These are phyloP conservation scores for Colletotrichum tanaceti DNA, from an alignment of 2,329 filamentous ascomycete species.

Conservation along the genomic window DNA sequence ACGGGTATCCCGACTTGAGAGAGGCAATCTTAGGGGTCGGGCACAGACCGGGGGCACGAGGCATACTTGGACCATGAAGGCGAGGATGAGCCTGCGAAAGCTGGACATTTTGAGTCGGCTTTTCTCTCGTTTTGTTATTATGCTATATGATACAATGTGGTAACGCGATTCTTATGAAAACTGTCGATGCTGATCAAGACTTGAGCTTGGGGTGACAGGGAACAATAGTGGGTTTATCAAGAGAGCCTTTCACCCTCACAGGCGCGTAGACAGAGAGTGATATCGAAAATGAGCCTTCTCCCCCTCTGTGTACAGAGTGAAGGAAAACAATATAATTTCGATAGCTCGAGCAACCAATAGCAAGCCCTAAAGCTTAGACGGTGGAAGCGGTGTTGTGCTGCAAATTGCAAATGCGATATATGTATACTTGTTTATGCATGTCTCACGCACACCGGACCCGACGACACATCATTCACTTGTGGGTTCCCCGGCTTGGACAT, in stretches of 20 bases:
- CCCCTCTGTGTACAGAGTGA: no score
- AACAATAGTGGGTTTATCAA: not conserved
- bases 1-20: not conserved
- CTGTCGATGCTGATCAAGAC: not conserved
- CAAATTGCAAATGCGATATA: not conserved
- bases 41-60: not conserved
- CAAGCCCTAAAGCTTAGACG: not conserved
- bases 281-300: no score
- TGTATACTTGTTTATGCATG: not conserved
- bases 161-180: not conserved
- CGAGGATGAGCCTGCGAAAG: slow-evolving; percentile 53
- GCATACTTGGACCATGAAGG: slow-evolving; percentile 52
- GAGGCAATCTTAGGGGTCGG: not conserved
- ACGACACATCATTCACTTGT: not conserved
- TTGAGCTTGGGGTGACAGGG: not conserved
- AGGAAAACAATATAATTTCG: no score
- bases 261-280: no score
- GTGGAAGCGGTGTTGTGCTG: not conserved
- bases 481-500: not conserved
- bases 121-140: not conserved
- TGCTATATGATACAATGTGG: not conserved
- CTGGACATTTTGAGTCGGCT: slow-evolving; percentile 43
- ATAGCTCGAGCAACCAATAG: not conserved
- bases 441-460: not conserved
- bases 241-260: not conserved